These are phyloP conservation scores for Cadophora gregata DNA, from an alignment of 2,329 filamentous ascomycete genomes.

Conservation along the genomic window DNA sequence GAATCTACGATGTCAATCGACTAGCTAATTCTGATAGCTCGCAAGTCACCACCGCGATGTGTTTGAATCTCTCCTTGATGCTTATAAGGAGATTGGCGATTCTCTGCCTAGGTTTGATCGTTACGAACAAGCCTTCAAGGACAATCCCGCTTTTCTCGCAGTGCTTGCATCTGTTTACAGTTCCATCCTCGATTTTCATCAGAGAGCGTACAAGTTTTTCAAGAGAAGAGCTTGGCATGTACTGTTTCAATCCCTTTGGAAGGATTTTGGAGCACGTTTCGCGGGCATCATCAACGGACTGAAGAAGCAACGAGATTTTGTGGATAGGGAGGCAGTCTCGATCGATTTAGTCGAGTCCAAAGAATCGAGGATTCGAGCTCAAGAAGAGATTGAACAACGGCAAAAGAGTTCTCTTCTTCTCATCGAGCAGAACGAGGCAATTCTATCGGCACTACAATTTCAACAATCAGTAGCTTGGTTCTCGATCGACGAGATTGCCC, in stretches of 20 bases:
- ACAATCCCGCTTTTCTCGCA: not conserved
- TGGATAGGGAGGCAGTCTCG: constrained; percentile 17
- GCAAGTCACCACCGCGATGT: constrained; percentile 40
- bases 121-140: not conserved
- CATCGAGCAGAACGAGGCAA: too few relatives aligned
- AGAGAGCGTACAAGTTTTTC: not conserved
- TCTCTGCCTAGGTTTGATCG: constrained; percentile 42
- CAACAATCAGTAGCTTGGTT: too few relatives aligned
- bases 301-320: constrained; percentile 27
- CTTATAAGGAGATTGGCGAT: constrained; percentile 49
- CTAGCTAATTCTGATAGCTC: constrained; percentile 15
- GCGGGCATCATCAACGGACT: constrained; percentile 14
- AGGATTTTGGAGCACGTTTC: not conserved
- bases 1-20: too few relatives aligned
- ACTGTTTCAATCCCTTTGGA: not conserved
- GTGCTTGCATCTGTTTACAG: not conserved
- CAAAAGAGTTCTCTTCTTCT: too few relatives aligned
- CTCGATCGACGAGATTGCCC: too few relatives aligned
- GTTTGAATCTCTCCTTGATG: constrained; percentile 51
- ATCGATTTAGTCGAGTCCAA: too few relatives aligned
- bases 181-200: not conserved
- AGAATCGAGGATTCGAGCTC: too few relatives aligned
- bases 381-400: too few relatives aligned
- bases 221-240: not conserved
- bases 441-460: too few relatives aligned